Base-by-base conservation (phyloP, 208 protist genomes). In the Crithidia sp. region DNA sequence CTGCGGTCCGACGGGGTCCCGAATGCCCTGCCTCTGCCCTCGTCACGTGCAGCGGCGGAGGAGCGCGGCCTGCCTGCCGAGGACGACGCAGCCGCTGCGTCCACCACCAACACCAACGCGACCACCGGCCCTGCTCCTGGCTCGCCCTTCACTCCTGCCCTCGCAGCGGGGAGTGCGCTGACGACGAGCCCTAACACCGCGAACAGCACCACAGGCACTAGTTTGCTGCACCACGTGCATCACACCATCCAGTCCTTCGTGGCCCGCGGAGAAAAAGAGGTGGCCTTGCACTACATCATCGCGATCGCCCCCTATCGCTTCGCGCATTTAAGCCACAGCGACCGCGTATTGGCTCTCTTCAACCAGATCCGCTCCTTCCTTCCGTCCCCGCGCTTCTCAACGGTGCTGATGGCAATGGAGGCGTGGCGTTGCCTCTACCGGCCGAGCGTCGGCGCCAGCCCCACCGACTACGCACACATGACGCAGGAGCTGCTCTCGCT, bases 381-480 rank as follows among this genome's bases (percentile, higher is more conserved):
- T 19, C 87, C 87, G 7, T 85, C 84, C 8, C 56, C 67, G 36
- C 74, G 74, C 56, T 64, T 92, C 12, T 80, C 83, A 43, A 82
- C 79, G 7, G 90, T 83, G 19, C 84, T 89, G 50, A 79, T 95
- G 49, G 90, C 87, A 14, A 84, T 95, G 83, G 90, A 92, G 79
- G 87, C 80, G 58, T 92, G 85, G 80, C 79, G 80, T 14, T 68
- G 77, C 14, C 66, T 95, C 13, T 89, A 92, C 58, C 41, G 74
- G 7, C 67, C 67, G n/a, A 67, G 63, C 36, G 83, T 92, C 58
- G 81, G 71, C 12, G 83, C 81, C 3, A 73, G 74, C 17, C 74
- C 83, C 4, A 67, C 75, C 7, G 84, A 90, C 56, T 87, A 83
- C 78, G 58, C 82, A 5, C 81, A 84, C 52, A 78, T 92, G 53